These are phyloP conservation scores for Apophysomyces ossiformis DNA, from an alignment of 371 early-diverging fungal species.

Conservation along the genomic window DNA sequence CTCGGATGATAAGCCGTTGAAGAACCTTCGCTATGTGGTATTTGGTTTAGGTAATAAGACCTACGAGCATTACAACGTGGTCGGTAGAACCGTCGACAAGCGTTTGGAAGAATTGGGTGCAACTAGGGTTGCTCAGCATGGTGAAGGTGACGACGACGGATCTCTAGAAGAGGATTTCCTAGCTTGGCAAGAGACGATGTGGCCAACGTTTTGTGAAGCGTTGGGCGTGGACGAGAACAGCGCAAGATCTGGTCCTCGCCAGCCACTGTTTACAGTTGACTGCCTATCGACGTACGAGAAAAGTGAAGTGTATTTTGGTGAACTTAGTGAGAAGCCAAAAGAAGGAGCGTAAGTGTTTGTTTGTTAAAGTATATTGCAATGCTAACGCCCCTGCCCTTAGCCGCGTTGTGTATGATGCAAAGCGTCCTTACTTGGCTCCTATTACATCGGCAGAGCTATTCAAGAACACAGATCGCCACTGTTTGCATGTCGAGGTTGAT, in stretches of 20 bases:
- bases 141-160: constrained; percentile 97
- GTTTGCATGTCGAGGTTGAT: constrained; percentile 94
- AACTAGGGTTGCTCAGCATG: constrained; percentile 75
- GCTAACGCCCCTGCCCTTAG: constrained; percentile 22
- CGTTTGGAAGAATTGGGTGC: constrained; percentile 76
- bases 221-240: constrained; percentile 68
- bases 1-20: constrained; percentile 60
- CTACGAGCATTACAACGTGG: constrained; percentile 94
- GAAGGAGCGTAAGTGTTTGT: constrained; percentile 25
- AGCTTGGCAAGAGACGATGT: constrained; percentile 88
- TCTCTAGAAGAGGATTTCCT: constrained; percentile 95
- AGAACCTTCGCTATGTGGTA: constrained; percentile 71
- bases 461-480: constrained; percentile 72
- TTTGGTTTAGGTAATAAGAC: constrained; percentile 98
- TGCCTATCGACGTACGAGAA: constrained; percentile 37
- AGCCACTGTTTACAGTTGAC: constrained; percentile 50
- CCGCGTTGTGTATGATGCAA: constrained; percentile 67
- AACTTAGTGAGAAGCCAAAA: constrained; percentile 52
- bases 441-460: constrained; percentile 73
- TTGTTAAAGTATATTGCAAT: background rate
- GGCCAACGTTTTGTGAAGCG: constrained; percentile 77
- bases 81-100: constrained; percentile 70
- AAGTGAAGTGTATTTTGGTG: constrained; percentile 63
- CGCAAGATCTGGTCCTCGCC: constrained; percentile 40
- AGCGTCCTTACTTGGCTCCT: constrained; percentile 79